Evolutionary conservation across 208 protist genomes (phyloP).

Genomic region (Angomonas deanei): DNA sequence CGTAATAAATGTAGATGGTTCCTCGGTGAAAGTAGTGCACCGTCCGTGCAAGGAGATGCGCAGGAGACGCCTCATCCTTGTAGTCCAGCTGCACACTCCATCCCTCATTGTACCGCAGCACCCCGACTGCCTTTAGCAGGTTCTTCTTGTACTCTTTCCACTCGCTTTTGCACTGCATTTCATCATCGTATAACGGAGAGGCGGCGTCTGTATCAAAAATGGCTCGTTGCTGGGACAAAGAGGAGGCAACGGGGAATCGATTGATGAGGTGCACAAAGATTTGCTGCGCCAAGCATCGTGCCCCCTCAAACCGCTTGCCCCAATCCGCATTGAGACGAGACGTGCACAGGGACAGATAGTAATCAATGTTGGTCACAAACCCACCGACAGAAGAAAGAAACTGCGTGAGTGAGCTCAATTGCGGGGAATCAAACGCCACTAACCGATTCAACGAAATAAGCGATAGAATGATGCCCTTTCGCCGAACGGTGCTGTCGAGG

Average conservation of each 20-base stretch:
- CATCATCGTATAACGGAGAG: background rate
- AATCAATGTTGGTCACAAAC: conserved; percentile 74
- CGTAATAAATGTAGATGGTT: conserved; percentile 67
- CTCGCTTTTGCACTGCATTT: conserved; percentile 19
- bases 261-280: conserved; percentile 83
- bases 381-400: conserved; percentile 74
- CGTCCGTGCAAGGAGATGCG: conserved; percentile 57
- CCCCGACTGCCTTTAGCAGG: conserved; percentile 46
- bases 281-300: conserved; percentile 80
- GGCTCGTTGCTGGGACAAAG: conserved; percentile 15
- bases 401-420: conserved; percentile 56
- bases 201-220: background rate
- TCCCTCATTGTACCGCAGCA: conserved; percentile 71
- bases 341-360: conserved; percentile 66
- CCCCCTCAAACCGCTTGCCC: conserved; percentile 71
- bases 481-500: conserved; percentile 59
- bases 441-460: conserved; percentile 62
- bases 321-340: conserved; percentile 70
- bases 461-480: conserved; percentile 85
- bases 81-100: conserved; percentile 83
- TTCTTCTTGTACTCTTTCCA: conserved; percentile 15
- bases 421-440: conserved; percentile 43
- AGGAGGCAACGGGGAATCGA: conserved; percentile 57
- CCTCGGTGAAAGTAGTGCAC: conserved; percentile 60
- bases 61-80: conserved; percentile 23